Evolutionary conservation across 805 yeast genomes (phyloP), one percentile per base, ranked within the genome.

Genomic region (Ogataea sp.): DNA sequence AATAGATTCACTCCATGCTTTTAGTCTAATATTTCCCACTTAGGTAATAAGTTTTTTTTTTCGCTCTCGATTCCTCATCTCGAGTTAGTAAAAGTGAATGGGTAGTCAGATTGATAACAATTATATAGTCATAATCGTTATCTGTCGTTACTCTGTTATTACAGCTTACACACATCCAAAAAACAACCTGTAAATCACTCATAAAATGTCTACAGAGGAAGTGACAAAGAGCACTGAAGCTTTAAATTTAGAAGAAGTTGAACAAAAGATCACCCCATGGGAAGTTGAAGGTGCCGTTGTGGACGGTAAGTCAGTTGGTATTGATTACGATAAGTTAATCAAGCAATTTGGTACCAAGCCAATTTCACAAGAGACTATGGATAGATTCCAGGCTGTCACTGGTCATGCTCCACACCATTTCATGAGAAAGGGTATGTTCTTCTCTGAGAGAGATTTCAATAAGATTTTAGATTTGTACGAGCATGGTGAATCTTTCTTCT

Each of bases 261-360:
- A 70, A 41, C 89, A 81, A 56, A 70, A 66, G 27, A 71, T 83
- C 43, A 93, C 98, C 1, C 98, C 98, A 36, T 93, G 98, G 98
- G 98, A 93, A 59, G 98, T 93, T 24, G 96, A 85, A 62, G 98
- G 97, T 42, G 97, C 97, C 2, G 94, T 90, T 35, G 96, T 87
- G 42, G 95, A 89, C 52, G 98, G 98, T 39, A 70, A 81, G 51
- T 76, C 83, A n/a, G 89, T 83, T 59, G 88, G 78, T 21, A 89
- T 93, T 50, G 96, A 93, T 65, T 93, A 93, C 58, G 90, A 86
- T 42, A 87, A 87, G 64, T 70, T 93, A 49, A 83, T 87, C 52
- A 68, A 69, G 46, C 85, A 84, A 56, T 93, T 93, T 53, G 98
- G 98, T 51, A 88, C 97, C 28, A 77, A 68, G 45, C 65, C 71